phyloP scores from a whole-genome alignment of 2,329 filamentous ascomycete genomes.

The Scopulariopsis brevicaulis region DNA sequence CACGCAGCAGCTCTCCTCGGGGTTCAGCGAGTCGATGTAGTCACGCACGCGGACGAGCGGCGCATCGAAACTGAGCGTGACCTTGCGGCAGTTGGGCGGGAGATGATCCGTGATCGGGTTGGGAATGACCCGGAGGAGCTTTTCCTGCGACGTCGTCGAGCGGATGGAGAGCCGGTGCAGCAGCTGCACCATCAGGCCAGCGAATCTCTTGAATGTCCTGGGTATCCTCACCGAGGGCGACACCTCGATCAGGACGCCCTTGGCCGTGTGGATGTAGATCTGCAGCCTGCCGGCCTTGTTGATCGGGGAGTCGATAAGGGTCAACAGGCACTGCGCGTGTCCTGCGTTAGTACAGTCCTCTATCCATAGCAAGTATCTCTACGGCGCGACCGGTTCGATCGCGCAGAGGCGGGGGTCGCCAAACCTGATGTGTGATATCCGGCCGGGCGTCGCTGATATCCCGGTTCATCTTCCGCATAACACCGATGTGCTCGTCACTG shows the following conservation, averaged over 20 bases:
- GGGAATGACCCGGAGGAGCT: constrained; percentile 92
- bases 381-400: not conserved
- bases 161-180: constrained; percentile 92
- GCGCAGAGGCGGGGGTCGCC: constrained; percentile 13
- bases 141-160: constrained; percentile 94
- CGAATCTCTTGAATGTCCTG: constrained; percentile 97
- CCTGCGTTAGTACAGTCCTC: constrained; percentile 1
- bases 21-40: constrained; percentile 68
- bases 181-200: constrained; percentile 95
- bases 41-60: constrained; percentile 78
- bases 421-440: constrained; percentile 96
- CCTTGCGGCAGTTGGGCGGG: constrained; percentile 93
- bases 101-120: constrained; percentile 97
- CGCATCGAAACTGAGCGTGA: constrained; percentile 91
- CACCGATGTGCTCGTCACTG: constrained; percentile 96
- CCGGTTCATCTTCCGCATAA: constrained; percentile 99
- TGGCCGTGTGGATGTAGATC: constrained; percentile 97
- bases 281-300: constrained; percentile 97
- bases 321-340: constrained; percentile 79
- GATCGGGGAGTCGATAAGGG: constrained; percentile 91
- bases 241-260: constrained; percentile 94
- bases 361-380: not conserved
- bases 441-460: constrained; percentile 97
- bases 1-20: constrained; percentile 90
- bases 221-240: constrained; percentile 97